phyloP scores from a whole-genome alignment of 2,329 filamentous ascomycete species.

The Immersiporthe knoxdaviesiana region DNA sequence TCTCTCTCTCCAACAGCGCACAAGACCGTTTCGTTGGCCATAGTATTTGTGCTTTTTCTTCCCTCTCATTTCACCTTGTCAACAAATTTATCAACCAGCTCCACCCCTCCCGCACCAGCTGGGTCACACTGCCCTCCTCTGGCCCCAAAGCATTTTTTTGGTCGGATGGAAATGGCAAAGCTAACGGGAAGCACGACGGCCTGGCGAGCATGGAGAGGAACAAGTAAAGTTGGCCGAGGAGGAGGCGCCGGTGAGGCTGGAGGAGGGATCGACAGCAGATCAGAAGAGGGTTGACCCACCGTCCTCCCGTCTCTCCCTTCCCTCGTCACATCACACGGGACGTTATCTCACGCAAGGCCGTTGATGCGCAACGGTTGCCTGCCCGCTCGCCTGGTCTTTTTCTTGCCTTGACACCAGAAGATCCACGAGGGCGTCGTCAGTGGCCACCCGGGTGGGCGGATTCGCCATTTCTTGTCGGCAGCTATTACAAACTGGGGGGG shows the following conservation, averaged over 20 bases:
- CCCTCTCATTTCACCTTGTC: too few relatives aligned
- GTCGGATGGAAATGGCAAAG: not conserved
- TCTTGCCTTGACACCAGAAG: too few relatives aligned
- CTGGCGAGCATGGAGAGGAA: not conserved
- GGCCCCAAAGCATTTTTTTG: too few relatives aligned
- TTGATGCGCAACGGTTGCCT: not conserved
- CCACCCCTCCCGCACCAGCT: not conserved
- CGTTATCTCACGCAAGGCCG: not conserved
- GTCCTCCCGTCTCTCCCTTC: not conserved
- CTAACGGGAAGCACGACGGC: not conserved
- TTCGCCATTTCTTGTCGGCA: not conserved
- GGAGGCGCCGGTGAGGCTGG: not conserved
- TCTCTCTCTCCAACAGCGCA: not conserved
- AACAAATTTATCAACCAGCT: too few relatives aligned
- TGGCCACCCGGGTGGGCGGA: not conserved
- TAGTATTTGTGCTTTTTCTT: too few relatives aligned
- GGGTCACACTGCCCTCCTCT: not conserved
- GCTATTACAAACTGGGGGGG: not conserved
- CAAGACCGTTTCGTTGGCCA: not conserved
- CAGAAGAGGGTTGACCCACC: not conserved
- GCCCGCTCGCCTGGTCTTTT: not conserved
- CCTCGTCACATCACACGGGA: not conserved
- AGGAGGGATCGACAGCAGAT: conserved; percentile 5
- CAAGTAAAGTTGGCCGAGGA: not conserved
- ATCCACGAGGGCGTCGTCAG: not conserved